These are phyloP conservation scores for Endoconidiophora laricicola DNA, from an alignment of 2,329 filamentous ascomycete genomes.

Conservation along the genomic window DNA sequence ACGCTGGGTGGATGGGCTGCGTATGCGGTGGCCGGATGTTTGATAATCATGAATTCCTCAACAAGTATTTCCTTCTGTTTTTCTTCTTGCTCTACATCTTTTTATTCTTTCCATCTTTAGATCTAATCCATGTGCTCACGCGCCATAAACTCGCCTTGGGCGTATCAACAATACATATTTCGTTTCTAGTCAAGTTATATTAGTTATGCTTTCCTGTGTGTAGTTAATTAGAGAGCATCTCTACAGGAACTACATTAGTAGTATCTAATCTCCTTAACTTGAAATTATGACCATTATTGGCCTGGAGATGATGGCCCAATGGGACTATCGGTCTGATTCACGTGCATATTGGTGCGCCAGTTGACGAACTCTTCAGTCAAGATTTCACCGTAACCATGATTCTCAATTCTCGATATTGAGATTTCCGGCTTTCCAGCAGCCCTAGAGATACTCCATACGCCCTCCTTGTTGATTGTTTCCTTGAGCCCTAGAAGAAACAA, in stretches of 20 bases:
- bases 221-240: neutral
- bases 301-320: neutral
- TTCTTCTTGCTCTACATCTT: neutral
- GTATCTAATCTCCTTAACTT: neutral
- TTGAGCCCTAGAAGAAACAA: slow-evolving; percentile 32
- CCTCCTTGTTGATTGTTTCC: slow-evolving; percentile 47
- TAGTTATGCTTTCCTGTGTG: neutral
- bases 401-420: slow-evolving; percentile 57
- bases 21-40: slow-evolving; percentile 45
- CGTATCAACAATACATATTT: neutral
- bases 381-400: slow-evolving; percentile 59
- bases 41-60: slow-evolving; percentile 14
- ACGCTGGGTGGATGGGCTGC: slow-evolving; percentile 74
- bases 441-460: slow-evolving; percentile 67
- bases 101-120: neutral
- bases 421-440: slow-evolving; percentile 45
- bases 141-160: neutral
- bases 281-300: neutral
- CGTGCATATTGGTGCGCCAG: slow-evolving; percentile 42
- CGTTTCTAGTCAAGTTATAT: neutral
- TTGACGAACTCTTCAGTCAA: slow-evolving; percentile 61
- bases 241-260: neutral
- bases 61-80: neutral
- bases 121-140: too few relatives aligned
- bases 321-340: slow-evolving; percentile 7